Conservation (phyloP, 306 rosid species). For the cucumber (Cucumis sativus) region Cucumber_9930_V3 NC_026660.2:22314001-22314500, state of each 20-base stretch:
- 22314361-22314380: no score
- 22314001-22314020: conserved; percentile 57
- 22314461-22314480: no score
- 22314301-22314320: neutral
- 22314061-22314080: conserved; percentile 13
- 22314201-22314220: conserved; percentile 25
- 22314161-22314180: conserved; percentile 15
- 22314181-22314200: conserved; percentile 28
- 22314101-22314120: conserved; percentile 10
- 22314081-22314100: conserved; percentile 33
- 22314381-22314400: neutral
- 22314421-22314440: no score
- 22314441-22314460: no score
- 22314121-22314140: conserved; percentile 16
- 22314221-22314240: conserved; percentile 54
- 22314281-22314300: neutral
- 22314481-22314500: no score
- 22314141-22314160: neutral
- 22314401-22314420: no score
- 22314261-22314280: neutral
- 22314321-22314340: neutral
- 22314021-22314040: neutral
- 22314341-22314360: no score
- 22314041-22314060: conserved; percentile 7
- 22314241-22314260: conserved; percentile 21